These are phyloP conservation scores for Posidonia australis DNA, from an alignment of 106 monocot species.

Conservation along the genomic window DNA sequence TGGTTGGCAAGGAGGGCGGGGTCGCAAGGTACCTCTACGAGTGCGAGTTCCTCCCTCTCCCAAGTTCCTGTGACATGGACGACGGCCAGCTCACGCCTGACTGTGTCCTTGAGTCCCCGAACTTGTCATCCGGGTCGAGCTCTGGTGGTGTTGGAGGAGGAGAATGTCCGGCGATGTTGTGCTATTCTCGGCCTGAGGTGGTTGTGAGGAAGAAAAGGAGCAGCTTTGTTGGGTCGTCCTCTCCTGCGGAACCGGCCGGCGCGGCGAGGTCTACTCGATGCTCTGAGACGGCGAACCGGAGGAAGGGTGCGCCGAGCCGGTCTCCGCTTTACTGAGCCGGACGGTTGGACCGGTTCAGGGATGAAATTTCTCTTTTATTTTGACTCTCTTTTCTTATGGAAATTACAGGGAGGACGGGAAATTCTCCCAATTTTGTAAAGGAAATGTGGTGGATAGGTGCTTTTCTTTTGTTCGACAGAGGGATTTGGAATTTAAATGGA, in stretches of 20 bases:
- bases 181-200: not conserved
- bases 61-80: slow-evolving; percentile 35
- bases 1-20: slow-evolving; percentile 28
- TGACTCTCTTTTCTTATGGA: not conserved
- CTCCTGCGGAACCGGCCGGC: not conserved
- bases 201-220: slow-evolving; percentile 12
- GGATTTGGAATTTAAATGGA: too few species aligned
- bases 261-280: not conserved
- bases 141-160: slow-evolving; percentile 5
- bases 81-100: slow-evolving; percentile 59
- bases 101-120: slow-evolving; percentile 39
- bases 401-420: not conserved
- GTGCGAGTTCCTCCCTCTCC: slow-evolving; percentile 49
- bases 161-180: not conserved
- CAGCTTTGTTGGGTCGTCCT: not conserved
- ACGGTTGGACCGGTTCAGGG: not conserved
- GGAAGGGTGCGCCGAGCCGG: slow-evolving; percentile 44
- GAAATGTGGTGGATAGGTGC: not conserved
- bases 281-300: slow-evolving; percentile 17
- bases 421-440: slow-evolving; percentile 10
- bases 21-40: slow-evolving; percentile 34
- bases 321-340: slow-evolving; percentile 43
- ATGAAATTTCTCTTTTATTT: not conserved
- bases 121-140: slow-evolving; percentile 8
- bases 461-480: not conserved